These are phyloP conservation scores for Xeromyces bisporus DNA, from an alignment of 495 filamentous ascomycete genomes.

Conservation along the genomic window DNA sequence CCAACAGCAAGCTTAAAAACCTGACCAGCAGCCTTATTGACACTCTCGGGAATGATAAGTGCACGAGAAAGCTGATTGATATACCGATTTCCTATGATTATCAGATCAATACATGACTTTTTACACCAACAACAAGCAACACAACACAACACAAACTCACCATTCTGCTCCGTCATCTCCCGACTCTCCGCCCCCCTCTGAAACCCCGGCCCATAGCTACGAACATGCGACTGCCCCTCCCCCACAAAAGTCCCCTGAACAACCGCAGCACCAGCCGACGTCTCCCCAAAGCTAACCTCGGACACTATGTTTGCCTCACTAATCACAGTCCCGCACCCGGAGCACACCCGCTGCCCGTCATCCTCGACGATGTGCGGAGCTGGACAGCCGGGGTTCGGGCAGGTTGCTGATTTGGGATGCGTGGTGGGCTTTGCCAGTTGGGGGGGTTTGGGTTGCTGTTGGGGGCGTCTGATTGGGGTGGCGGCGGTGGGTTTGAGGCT, in stretches of 20 bases:
- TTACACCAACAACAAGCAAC: too few species aligned
- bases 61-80: slow-evolving; percentile 34
- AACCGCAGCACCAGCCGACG: slow-evolving; percentile 64
- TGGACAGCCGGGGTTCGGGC: slow-evolving; percentile 32
- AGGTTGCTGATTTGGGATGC: slow-evolving; percentile 25
- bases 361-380: slow-evolving; percentile 34
- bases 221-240: slow-evolving; percentile 56
- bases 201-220: slow-evolving; percentile 39
- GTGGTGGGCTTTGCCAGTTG: slow-evolving; percentile 21
- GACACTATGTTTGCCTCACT: slow-evolving; percentile 75
- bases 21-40: slow-evolving; percentile 44
- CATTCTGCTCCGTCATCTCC: slow-evolving; percentile 55
- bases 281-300: slow-evolving; percentile 81
- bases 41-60: slow-evolving; percentile 38
- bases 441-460: slow-evolving; percentile 16
- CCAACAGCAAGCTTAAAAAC: slow-evolving; percentile 62
- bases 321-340: slow-evolving; percentile 65
- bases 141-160: too few species aligned
- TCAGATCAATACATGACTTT: too few species aligned
- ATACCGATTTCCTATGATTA: slow-evolving; percentile 32
- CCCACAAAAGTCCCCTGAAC: slow-evolving; percentile 79
- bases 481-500: slow-evolving; percentile 20
- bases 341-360: slow-evolving; percentile 50
- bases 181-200: slow-evolving; percentile 44
- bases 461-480: slow-evolving; percentile 24